Evolutionary conservation across 1,284 basidiomycete species (phyloP).

Genomic region (Pulveroboletus sp.): DNA sequence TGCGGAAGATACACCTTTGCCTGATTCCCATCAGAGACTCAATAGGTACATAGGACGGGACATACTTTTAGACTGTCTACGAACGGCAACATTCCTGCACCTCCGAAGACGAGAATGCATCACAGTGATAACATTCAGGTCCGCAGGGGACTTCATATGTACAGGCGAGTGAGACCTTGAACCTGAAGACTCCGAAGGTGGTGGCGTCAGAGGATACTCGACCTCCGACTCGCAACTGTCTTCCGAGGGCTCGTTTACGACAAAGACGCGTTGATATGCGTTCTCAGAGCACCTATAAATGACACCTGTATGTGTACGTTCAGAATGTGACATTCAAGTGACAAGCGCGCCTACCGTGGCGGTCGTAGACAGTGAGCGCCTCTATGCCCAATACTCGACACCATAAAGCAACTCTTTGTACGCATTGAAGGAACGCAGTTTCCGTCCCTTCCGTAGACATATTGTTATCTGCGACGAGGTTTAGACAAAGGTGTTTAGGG

Average conservation of each 20-base stretch:
- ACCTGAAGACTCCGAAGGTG: constrained; percentile 65
- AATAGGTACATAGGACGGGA: neutral
- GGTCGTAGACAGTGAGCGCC: constrained; percentile 69
- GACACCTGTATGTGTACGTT: constrained; percentile 43
- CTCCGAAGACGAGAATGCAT: constrained; percentile 20
- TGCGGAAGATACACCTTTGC: constrained; percentile 8
- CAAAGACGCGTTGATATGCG: constrained; percentile 41
- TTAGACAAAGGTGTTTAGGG: constrained; percentile 65
- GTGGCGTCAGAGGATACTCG: constrained; percentile 71
- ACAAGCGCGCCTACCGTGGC: constrained; percentile 50
- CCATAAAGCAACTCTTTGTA: constrained; percentile 58
- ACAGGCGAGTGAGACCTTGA: constrained; percentile 61
- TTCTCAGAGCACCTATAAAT: constrained; percentile 45
- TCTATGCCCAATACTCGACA: constrained; percentile 58
- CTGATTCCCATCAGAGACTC: constrained; percentile 14
- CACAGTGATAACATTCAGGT: constrained; percentile 44
- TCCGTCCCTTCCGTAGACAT: constrained; percentile 41
- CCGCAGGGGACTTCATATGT: constrained; percentile 26
- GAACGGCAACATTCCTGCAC: constrained; percentile 31
- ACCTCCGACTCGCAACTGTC: constrained; percentile 53
- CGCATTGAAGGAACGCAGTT: constrained; percentile 49
- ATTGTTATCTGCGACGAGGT: constrained; percentile 49
- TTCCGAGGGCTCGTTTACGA: constrained; percentile 33
- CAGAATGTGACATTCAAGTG: constrained; percentile 6
- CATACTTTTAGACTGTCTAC: constrained; percentile 28